phyloP scores from a whole-genome alignment of 129 eudicot species.

The Scalesia atractyloides region DNA sequence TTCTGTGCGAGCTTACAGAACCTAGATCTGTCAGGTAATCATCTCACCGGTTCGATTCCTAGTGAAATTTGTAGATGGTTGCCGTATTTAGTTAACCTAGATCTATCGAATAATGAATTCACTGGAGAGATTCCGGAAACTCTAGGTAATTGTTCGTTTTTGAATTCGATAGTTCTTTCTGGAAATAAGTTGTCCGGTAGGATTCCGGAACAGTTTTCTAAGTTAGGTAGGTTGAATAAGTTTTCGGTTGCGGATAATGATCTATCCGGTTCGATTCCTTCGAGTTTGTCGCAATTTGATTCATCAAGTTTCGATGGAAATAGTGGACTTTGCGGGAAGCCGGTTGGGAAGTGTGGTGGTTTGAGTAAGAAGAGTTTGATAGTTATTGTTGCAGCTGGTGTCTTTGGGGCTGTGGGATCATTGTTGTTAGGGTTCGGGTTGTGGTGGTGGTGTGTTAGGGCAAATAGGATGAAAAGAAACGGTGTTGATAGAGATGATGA shows the following conservation, averaged over 20 bases:
- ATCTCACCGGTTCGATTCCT: constrained; percentile 67
- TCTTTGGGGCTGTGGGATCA: constrained; percentile 71
- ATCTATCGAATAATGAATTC: constrained; percentile 56
- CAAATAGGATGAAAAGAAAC: constrained; percentile 46
- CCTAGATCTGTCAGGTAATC: constrained; percentile 63
- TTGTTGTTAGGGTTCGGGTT: constrained; percentile 68
- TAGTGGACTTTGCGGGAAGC: constrained; percentile 64
- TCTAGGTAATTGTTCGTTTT: constrained; percentile 53
- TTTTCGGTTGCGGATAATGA: constrained; percentile 64
- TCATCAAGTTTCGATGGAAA: constrained; percentile 45
- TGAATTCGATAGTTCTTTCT: constrained; percentile 49
- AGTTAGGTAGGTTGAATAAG: constrained; percentile 50
- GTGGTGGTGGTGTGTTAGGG: constrained; percentile 71
- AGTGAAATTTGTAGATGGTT: constrained; percentile 56
- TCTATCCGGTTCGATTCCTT: constrained; percentile 58
- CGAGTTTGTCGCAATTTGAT: constrained; percentile 22
- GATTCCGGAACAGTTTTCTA: constrained; percentile 52
- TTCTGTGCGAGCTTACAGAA: constrained; percentile 64
- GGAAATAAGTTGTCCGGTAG: constrained; percentile 56
- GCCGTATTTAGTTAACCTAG: constrained; percentile 62
- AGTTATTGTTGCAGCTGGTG: constrained; percentile 70
- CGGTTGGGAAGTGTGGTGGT: constrained; percentile 63
- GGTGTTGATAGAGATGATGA: constrained; percentile 58
- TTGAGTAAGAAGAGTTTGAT: constrained; percentile 59
- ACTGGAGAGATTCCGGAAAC: constrained; percentile 58